Evolutionary conservation across 192 early-diverging fungal species (phyloP).

Genomic region (Linderina pennispora): DNA sequence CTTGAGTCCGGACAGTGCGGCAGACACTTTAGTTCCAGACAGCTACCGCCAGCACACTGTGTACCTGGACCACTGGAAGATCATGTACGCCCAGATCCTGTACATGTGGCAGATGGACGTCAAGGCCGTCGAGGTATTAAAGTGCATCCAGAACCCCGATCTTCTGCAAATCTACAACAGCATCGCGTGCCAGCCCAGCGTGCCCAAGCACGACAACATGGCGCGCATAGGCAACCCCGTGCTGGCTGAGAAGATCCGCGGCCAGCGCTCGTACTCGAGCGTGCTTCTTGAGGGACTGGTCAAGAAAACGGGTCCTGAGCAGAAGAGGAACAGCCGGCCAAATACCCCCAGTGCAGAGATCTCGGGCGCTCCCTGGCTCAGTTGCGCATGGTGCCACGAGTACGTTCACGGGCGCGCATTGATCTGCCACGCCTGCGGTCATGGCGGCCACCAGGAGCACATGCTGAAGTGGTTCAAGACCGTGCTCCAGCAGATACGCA

Average conservation of each 20-base stretch:
- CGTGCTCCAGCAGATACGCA: constrained; percentile 23
- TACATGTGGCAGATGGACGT: constrained; percentile 35
- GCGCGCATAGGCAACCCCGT: constrained; percentile 18
- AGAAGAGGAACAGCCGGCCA: too few species aligned
- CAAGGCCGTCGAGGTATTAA: constrained; percentile 40
- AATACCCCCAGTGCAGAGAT: constrained; percentile 3
- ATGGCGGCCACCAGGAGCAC: constrained; percentile 46
- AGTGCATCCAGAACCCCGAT: constrained; percentile 21
- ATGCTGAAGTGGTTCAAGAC: constrained; percentile 38
- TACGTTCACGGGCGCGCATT: constrained; percentile 44
- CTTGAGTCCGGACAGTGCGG: constrained; percentile 1
- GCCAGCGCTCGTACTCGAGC: background rate
- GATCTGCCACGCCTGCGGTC: constrained; percentile 42
- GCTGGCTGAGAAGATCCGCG: background rate
- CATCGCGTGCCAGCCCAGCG: constrained; percentile 35
- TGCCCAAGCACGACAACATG: constrained; percentile 25
- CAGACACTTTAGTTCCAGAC: background rate
- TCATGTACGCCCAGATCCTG: constrained; percentile 34
- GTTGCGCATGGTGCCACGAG: constrained; percentile 43
- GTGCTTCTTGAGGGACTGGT: too few species aligned
- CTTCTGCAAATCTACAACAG: constrained; percentile 21
- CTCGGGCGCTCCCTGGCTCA: constrained; percentile 27
- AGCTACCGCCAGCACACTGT: constrained; percentile 10
- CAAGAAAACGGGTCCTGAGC: too few species aligned
- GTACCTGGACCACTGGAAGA: constrained; percentile 43